A percentile compares a stretch with the other conserved stretches of the same genome.
Conservation (phyloP, 306 rosid genomes). For the Pachyrhizus erosus region DNA sequence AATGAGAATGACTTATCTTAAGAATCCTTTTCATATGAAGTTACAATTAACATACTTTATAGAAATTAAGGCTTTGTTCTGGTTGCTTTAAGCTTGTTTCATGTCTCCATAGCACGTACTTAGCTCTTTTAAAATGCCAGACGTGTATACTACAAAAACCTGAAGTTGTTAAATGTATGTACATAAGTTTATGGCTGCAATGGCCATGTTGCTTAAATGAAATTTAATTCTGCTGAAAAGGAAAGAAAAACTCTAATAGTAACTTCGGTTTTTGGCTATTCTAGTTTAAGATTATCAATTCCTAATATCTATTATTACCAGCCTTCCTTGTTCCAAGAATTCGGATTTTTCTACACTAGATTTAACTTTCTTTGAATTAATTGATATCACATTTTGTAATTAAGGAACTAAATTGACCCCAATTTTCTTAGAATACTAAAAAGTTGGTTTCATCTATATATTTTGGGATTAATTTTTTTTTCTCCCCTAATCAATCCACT, state of each 20-base stretch:
- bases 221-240: too few species aligned
- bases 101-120: background rate
- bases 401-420: background rate
- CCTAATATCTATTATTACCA: background rate
- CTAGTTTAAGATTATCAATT: background rate
- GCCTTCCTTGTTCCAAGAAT: background rate
- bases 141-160: background rate
- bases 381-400: too few species aligned
- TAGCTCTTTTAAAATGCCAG: background rate
- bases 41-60: background rate
- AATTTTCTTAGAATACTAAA: too few species aligned
- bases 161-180: too few species aligned
- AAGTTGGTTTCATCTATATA: background rate
- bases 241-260: too few species aligned
- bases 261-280: background rate
- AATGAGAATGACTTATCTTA: background rate
- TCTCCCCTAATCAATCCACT: too few species aligned
- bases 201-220: too few species aligned
- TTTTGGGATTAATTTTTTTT: background rate
- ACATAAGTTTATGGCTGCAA: background rate
- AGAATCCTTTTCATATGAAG: background rate
- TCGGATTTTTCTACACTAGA: too few species aligned
- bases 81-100: constrained; percentile 14
- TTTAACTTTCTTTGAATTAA: too few species aligned
- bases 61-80: background rate